phyloP scores from a whole-genome alignment of 2,329 filamentous ascomycete species.

The Moelleriella libera region DNA sequence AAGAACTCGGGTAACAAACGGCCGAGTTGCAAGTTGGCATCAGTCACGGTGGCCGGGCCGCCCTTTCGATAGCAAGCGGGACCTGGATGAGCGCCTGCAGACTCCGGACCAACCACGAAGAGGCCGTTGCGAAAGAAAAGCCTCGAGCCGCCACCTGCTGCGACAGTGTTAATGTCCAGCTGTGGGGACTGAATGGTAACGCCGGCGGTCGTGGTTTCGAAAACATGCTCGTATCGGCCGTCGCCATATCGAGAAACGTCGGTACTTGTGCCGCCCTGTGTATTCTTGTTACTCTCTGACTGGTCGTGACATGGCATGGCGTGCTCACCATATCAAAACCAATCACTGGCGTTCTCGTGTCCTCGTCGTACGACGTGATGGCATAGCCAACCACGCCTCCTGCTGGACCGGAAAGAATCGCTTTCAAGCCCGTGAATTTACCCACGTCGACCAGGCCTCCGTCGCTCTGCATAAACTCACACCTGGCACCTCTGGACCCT shows the following conservation, averaged over 20 bases:
- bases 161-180: constrained; percentile 71
- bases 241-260: constrained; percentile 54
- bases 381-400: constrained; percentile 67
- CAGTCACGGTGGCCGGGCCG: constrained; percentile 57
- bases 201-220: constrained; percentile 66
- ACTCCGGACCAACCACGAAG: constrained; percentile 61
- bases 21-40: constrained; percentile 57
- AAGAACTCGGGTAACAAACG: constrained; percentile 49
- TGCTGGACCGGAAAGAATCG: constrained; percentile 62
- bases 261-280: constrained; percentile 49
- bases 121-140: constrained; percentile 60
- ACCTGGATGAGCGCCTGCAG: constrained; percentile 55
- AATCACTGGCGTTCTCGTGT: constrained; percentile 55
- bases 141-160: constrained; percentile 58
- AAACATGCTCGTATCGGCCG: constrained; percentile 29
- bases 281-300: background rate
- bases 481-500: constrained; percentile 34
- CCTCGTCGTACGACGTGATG: constrained; percentile 54
- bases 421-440: constrained; percentile 53
- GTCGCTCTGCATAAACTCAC: constrained; percentile 60
- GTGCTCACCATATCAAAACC: constrained; percentile 49
- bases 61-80: constrained; percentile 62
- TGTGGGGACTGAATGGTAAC: constrained; percentile 69
- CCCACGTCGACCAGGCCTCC: constrained; percentile 37
- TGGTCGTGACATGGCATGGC: background rate